Conservation (phyloP, 768 basidiomycete genomes). For the Brasilioporus rufonigricans region DNA sequence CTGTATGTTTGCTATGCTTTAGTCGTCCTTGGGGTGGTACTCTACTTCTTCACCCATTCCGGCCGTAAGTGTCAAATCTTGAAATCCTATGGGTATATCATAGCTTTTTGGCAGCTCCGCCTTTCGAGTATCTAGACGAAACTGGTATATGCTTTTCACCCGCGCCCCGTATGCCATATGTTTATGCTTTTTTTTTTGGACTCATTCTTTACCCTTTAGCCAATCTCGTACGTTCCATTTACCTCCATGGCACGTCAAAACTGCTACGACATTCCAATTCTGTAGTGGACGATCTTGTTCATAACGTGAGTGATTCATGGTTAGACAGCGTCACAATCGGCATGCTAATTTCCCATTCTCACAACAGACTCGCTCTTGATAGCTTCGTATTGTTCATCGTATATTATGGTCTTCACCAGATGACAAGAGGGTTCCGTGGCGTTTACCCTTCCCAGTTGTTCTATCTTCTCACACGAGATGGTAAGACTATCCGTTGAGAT, state of each 20-base stretch:
- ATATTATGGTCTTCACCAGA: background rate
- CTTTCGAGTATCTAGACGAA: conserved; percentile 8
- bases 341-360: background rate
- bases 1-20: conserved; percentile 13
- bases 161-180: conserved; percentile 7
- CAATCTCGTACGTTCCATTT: conserved; percentile 4
- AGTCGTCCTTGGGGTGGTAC: background rate
- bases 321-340: background rate
- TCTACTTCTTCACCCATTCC: background rate
- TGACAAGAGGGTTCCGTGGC: too few relatives aligned
- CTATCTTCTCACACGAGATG: background rate
- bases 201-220: conserved; percentile 5
- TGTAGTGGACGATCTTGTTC: conserved; percentile 17
- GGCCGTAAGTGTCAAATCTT: background rate
- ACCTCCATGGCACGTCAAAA: background rate
- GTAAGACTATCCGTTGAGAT: background rate
- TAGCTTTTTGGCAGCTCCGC: background rate
- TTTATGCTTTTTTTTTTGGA: background rate
- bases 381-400: conserved; percentile 2
- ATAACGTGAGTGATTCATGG: conserved; percentile 8
- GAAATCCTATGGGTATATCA: background rate
- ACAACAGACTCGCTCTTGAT: conserved; percentile 20
- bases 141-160: conserved; percentile 11
- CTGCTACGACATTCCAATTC: background rate
- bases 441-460: background rate